Conservation (phyloP, 1,139 yeast genomes). For the Saccharomyces uvarum region DNA sequence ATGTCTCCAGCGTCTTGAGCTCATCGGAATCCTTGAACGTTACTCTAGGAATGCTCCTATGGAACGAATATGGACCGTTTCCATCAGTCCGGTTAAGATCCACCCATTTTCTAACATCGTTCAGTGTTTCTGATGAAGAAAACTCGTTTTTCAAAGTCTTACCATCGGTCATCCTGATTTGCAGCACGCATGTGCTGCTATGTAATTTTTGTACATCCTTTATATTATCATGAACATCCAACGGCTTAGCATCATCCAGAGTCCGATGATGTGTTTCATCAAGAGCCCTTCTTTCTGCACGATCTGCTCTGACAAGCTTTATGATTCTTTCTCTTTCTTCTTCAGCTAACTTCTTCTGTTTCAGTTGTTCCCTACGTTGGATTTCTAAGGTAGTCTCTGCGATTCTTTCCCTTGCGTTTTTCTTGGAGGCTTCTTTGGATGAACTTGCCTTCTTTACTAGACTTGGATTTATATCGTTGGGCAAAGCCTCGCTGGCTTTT, state of each 20-base stretch:
- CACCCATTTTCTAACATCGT: constrained; percentile 54
- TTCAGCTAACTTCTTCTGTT: constrained; percentile 34
- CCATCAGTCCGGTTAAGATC: constrained; percentile 45
- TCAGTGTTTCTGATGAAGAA: constrained; percentile 15
- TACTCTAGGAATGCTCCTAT: constrained; percentile 38
- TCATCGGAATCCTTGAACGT: constrained; percentile 47
- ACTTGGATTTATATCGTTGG: background rate
- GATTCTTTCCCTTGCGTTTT: constrained; percentile 35
- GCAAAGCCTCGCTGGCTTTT: background rate
- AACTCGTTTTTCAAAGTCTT: constrained; percentile 20
- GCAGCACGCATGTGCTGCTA: constrained; percentile 16
- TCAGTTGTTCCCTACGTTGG: constrained; percentile 38
- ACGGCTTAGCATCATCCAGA: constrained; percentile 3
- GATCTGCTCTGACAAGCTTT: constrained; percentile 32
- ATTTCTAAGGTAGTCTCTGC: constrained; percentile 34
- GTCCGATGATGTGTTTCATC: constrained; percentile 4
- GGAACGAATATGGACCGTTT: constrained; percentile 39
- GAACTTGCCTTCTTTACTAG: constrained; percentile 1
- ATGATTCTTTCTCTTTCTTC: constrained; percentile 50
- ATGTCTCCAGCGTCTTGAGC: constrained; percentile 37
- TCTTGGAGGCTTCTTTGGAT: constrained; percentile 1
- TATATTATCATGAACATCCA: constrained; percentile 16
- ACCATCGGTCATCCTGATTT: constrained; percentile 25
- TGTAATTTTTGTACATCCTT: constrained; percentile 7
- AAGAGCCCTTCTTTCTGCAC: constrained; percentile 18